phyloP scores from a whole-genome alignment of 2,329 filamentous ascomycete genomes.

The Colletotrichum somersetense region DNA sequence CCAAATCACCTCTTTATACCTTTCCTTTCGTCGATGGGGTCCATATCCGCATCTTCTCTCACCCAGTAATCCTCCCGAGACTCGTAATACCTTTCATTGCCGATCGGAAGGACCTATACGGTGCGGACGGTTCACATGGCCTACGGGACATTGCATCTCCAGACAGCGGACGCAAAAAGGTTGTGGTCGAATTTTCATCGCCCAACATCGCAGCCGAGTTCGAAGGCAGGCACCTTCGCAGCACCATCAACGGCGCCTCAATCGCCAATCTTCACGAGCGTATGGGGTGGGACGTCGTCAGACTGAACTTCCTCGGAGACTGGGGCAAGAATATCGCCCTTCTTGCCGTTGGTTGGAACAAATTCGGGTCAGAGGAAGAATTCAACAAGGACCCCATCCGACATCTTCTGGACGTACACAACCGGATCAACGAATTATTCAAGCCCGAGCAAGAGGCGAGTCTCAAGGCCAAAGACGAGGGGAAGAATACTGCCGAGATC shows the following conservation, averaged over 20 bases:
- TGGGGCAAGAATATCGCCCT: constrained; percentile 82
- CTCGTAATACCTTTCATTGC: constrained; percentile 71
- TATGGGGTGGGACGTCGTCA: constrained; percentile 77
- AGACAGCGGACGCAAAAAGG: constrained; percentile 57
- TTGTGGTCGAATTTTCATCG: constrained; percentile 79
- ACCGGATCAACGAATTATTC: constrained; percentile 74
- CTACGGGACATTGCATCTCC: constrained; percentile 62
- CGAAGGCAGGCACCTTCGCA: constrained; percentile 79
- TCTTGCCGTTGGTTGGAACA: constrained; percentile 75
- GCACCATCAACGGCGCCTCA: constrained; percentile 82
- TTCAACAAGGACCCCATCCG: constrained; percentile 75
- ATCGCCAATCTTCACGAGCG: constrained; percentile 76
- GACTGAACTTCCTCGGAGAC: constrained; percentile 83
- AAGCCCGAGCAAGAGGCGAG: constrained; percentile 72
- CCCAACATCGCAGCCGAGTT: constrained; percentile 85
- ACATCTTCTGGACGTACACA: constrained; percentile 80
- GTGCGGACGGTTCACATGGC: constrained; percentile 70
- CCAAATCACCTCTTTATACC: constrained; percentile 68
- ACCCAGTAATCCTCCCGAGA: constrained; percentile 65
- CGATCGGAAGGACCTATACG: constrained; percentile 67
- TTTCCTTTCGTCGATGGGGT: constrained; percentile 67
- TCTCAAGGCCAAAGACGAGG: constrained; percentile 62
- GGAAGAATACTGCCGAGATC: constrained; percentile 58
- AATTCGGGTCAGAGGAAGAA: constrained; percentile 75
- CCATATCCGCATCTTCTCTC: constrained; percentile 76